These are phyloP conservation scores for Zygosaccharomyces siamensis DNA, from an alignment of 805 yeast genomes.

Conservation along the genomic window DNA sequence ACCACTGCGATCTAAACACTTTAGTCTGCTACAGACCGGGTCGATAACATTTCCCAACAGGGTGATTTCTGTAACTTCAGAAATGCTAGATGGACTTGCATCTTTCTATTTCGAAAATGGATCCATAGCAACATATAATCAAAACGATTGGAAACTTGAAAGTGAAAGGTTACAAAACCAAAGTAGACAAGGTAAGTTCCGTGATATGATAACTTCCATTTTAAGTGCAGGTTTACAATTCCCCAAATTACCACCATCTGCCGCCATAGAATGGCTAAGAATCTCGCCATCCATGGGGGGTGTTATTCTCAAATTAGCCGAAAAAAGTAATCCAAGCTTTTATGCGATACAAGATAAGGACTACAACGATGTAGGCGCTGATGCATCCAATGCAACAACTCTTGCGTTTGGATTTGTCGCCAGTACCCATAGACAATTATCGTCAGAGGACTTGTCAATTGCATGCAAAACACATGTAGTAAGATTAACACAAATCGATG, in stretches of 20 bases:
- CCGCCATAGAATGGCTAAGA: constrained; percentile 29
- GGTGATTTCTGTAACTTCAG: constrained; percentile 23
- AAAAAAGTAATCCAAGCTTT: constrained; percentile 20
- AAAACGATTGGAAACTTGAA: constrained; percentile 29
- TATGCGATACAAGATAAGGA: constrained; percentile 18
- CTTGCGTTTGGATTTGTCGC: constrained; percentile 36
- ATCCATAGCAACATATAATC: constrained; percentile 20
- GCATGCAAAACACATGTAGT: constrained; percentile 32
- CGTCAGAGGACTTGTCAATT: constrained; percentile 35
- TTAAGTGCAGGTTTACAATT: constrained; percentile 29
- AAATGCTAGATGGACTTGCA: constrained; percentile 26
- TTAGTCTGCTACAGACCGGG: constrained; percentile 13
- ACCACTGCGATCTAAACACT: constrained; percentile 20
- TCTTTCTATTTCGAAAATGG: constrained; percentile 28
- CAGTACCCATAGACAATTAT: constrained; percentile 32
- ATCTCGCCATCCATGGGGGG: constrained; percentile 36
- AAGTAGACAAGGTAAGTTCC: constrained; percentile 22
- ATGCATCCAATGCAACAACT: constrained; percentile 29
- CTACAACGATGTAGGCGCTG: constrained; percentile 15
- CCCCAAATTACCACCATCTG: constrained; percentile 21
- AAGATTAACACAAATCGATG: constrained; percentile 20
- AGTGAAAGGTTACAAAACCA: constrained; percentile 22
- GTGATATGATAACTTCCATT: constrained; percentile 29
- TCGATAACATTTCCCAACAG: constrained; percentile 18
- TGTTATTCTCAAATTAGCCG: constrained; percentile 22